Evolutionary conservation across 139 green algal species (phyloP).

Genomic region (Chlorella sp.): DNA sequence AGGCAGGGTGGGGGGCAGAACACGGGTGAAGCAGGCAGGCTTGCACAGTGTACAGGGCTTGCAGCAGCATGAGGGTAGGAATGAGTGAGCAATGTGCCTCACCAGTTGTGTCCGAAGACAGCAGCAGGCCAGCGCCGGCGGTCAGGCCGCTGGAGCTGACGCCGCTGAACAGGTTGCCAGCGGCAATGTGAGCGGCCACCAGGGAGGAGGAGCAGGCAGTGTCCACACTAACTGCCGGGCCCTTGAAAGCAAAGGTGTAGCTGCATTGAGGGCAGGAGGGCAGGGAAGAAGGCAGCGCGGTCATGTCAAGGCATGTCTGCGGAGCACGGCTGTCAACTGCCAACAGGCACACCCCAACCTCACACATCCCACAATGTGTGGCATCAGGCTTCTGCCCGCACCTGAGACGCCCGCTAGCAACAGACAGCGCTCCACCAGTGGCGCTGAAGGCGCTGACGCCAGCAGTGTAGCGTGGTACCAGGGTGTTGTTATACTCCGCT

Average conservation of each 20-base stretch:
- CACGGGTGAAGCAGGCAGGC: too few species aligned
- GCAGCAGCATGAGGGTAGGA: too few species aligned
- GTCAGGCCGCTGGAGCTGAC: slow-evolving; percentile 49
- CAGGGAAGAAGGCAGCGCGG: too few species aligned
- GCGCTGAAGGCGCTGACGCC: slow-evolving; percentile 80
- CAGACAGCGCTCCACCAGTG: slow-evolving; percentile 79
- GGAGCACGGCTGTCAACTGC: too few species aligned
- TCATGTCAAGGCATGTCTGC: too few species aligned
- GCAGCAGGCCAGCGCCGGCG: slow-evolving; percentile 77
- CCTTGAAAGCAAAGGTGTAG: slow-evolving; percentile 78
- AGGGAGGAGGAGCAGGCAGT: slow-evolving; percentile 87
- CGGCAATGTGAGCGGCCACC: slow-evolving; percentile 75
- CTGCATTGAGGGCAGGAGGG: slow-evolving; percentile 20
- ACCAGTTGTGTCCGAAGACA: slow-evolving; percentile 74
- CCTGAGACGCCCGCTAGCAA: slow-evolving; percentile 74
- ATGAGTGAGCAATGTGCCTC: too few species aligned
- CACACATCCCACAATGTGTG: too few species aligned
- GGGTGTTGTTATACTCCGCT: slow-evolving; percentile 86
- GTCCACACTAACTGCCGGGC: slow-evolving; percentile 78
- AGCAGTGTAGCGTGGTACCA: slow-evolving; percentile 49
- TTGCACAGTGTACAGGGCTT: too few species aligned
- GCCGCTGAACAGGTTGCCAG: slow-evolving; percentile 42
- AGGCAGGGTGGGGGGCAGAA: neutral
- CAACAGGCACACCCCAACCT: too few species aligned
- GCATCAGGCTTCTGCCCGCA: neutral